Base-by-base conservation (phyloP, 306 rosid species). In the Dryas drummondii region DNA sequence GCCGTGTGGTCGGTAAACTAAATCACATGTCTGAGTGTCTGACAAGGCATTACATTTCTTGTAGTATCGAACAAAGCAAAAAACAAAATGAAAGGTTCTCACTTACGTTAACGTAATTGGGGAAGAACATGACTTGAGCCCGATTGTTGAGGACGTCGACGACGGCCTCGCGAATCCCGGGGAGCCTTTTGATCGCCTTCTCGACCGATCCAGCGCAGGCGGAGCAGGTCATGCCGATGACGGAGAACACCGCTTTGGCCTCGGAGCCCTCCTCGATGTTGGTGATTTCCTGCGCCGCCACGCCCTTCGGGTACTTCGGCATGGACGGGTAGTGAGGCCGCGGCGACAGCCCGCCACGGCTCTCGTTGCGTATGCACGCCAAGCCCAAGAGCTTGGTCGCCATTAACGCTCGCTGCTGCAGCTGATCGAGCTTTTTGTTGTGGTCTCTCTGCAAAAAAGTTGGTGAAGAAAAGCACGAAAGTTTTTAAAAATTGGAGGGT, bases 131-230 rank as follows among this genome's bases (percentile, higher is more conserved):
- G 70, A 90, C 91, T 9, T 81, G 91, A 0, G 89, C 86, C 22
- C 88, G 87, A 72, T 83, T 87, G 65, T 88, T 88, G 58, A 90
- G 87, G 52, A 90, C 87, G 50, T 90, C 96, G 7, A 88, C 84
- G 7, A 74, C 68, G 45, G 96, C 96, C 78, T 90, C 88, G 0
- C 84, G 88, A 51, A 90, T 90, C 5, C 96, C 96, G 0, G 88
- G 87, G 4, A 90, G 90, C 13, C 96, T 84, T 70, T 90, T 90
- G 57, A 90, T 53, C 9, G 84, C 83, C 76, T 90, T 90, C 79
- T 90, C 93, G 3, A 86, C 91, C 1, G 90, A 86, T 7, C 87
- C 96, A 0, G 96, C 90, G 50, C 96, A 90, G 42, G 96, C 96
- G 0, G 93, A 80, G 78, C 96, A 90, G 4, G 77, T 76, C 96